These are phyloP conservation scores for Nannizzia gypsea DNA, from an alignment of 2,329 filamentous ascomycete species.

Conservation along the genomic window DNA sequence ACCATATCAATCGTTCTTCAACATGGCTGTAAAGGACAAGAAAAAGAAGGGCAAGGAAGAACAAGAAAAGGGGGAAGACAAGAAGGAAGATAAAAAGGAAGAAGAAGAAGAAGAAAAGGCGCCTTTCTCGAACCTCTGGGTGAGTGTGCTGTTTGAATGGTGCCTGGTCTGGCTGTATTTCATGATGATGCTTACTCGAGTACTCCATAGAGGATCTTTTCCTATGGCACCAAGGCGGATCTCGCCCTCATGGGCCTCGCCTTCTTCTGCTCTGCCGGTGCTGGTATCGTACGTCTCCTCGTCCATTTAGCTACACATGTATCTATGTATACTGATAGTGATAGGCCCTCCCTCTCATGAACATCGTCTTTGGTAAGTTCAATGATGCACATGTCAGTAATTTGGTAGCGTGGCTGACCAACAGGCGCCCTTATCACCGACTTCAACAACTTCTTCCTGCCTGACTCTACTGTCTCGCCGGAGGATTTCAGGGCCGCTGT, in stretches of 20 bases:
- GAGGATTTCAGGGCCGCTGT: constrained; percentile 41
- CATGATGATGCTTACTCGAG: background rate
- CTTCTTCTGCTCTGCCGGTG: constrained; percentile 17
- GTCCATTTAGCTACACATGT: background rate
- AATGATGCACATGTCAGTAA: background rate
- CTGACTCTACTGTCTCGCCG: constrained; percentile 30
- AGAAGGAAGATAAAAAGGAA: background rate
- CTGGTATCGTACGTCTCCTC: constrained; percentile 20
- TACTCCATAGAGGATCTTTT: constrained; percentile 19
- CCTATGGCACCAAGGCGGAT: constrained; percentile 16
- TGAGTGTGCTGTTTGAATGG: constrained; percentile 8
- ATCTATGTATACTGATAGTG: background rate
- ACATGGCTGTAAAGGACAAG: no score
- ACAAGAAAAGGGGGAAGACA: background rate
- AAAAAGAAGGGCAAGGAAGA: no score
- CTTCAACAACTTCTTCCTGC: constrained; percentile 46
- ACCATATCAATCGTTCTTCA: no score
- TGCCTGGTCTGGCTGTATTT: no score
- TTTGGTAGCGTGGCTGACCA: background rate
- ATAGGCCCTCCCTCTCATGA: constrained; percentile 40
- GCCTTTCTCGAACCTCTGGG: constrained; percentile 19
- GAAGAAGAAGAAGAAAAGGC: constrained; percentile 13
- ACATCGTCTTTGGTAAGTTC: constrained; percentile 43
- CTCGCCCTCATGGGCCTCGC: constrained; percentile 16
- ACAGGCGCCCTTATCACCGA: constrained; percentile 37